Percentiles rank a stretch among this genome's conserved stretches.
Evolutionary conservation across 2,329 filamentous ascomycete genomes (phyloP).

Genomic region (Colletotrichum lentis): DNA sequence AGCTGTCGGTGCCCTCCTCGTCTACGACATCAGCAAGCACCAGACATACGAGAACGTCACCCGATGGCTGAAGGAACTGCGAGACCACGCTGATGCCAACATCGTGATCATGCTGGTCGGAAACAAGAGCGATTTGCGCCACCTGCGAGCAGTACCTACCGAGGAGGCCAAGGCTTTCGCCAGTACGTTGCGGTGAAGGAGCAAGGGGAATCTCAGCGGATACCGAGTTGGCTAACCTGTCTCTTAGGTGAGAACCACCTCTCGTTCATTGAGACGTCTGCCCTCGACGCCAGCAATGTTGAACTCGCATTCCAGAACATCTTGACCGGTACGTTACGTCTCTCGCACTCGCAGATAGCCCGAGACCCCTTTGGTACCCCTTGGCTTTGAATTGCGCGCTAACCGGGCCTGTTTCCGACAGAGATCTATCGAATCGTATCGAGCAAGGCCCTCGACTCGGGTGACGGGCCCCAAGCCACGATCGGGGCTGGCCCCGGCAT

Average conservation of each 20-base stretch:
- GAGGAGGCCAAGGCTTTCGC: constrained; percentile 99
- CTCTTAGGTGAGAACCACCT: constrained; percentile 89
- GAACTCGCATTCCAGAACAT: constrained; percentile 99
- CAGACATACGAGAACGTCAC: constrained; percentile 99
- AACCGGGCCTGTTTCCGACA: constrained; percentile 48
- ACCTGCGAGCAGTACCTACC: constrained; percentile 94
- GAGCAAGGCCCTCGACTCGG: constrained; percentile 93
- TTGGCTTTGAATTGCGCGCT: not conserved
- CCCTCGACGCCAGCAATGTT: constrained; percentile 97
- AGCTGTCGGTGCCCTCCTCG: constrained; percentile 93
- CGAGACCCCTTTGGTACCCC: constrained; percentile 18
- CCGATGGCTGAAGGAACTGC: constrained; percentile 97
- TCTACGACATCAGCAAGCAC: constrained; percentile 99
- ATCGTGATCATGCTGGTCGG: constrained; percentile 99
- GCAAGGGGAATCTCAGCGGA: constrained; percentile 5
- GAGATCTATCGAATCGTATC: constrained; percentile 99
- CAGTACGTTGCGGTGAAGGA: constrained; percentile 64
- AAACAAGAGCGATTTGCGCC: constrained; percentile 99
- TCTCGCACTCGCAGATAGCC: not conserved
- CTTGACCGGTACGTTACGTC: constrained; percentile 79
- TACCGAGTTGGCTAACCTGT: constrained; percentile 22
- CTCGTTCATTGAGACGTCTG: constrained; percentile 99
- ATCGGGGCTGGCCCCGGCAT: constrained; percentile 84
- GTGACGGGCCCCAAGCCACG: constrained; percentile 80
- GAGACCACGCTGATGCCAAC: constrained; percentile 97